Conservation (phyloP, 805 yeast species). For the Maudiozyma bulderi region DNA sequence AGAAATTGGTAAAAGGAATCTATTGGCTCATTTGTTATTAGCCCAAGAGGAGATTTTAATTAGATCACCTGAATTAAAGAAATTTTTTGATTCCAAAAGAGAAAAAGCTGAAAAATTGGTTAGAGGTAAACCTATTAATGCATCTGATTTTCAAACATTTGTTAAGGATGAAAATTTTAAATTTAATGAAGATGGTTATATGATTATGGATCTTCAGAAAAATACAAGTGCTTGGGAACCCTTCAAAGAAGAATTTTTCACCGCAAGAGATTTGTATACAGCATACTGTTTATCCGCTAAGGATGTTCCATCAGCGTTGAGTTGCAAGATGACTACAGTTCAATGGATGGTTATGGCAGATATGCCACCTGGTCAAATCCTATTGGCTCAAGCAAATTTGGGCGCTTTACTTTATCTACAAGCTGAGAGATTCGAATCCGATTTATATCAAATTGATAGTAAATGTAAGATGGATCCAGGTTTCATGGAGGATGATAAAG, state of each 20-base stretch:
- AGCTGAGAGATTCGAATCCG: conserved; percentile 53
- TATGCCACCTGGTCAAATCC: conserved; percentile 51
- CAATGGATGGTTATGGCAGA: conserved; percentile 70
- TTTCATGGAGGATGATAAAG: conserved; percentile 17
- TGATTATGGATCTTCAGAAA: conserved; percentile 27
- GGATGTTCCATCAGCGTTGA: conserved; percentile 52
- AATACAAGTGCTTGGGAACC: conserved; percentile 56
- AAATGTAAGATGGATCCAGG: conserved; percentile 18
- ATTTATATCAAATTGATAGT: conserved; percentile 26
- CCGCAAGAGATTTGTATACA: conserved; percentile 65
- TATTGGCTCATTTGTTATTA: conserved; percentile 51
- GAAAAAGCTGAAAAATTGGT: conserved; percentile 15
- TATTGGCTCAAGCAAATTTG: conserved; percentile 57
- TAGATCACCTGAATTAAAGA: conserved; percentile 31
- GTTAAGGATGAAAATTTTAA: conserved; percentile 22
- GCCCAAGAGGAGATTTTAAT: conserved; percentile 58
- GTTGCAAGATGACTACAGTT: conserved; percentile 52
- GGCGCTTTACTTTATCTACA: conserved; percentile 62
- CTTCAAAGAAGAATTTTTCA: conserved; percentile 68
- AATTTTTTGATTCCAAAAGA: conserved; percentile 26
- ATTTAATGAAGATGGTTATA: conserved; percentile 23
- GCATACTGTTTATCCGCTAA: conserved; percentile 62
- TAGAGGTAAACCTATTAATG: conserved; percentile 9
- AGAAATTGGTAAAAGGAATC: conserved; percentile 43
- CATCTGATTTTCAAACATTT: conserved; percentile 20